Conservation (phyloP, 495 filamentous ascomycete genomes). For the Pseudotulostoma volvatum region DNA sequence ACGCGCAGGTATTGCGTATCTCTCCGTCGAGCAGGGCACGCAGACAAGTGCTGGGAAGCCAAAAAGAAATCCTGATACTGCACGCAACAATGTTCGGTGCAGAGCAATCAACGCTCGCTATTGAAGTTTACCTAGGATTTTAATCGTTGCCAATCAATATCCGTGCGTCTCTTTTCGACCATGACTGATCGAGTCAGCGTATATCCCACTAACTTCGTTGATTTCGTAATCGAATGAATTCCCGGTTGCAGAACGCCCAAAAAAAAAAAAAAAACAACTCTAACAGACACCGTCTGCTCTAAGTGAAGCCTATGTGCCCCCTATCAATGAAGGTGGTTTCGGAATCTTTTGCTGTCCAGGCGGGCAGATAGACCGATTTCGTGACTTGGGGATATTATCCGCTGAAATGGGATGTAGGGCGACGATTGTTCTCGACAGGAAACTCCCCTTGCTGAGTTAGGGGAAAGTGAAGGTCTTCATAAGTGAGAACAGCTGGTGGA, state of each 20-base stretch:
- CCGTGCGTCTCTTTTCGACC: constrained; percentile 66
- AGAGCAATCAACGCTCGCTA: constrained; percentile 57
- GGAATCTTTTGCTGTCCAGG: too few relatives aligned
- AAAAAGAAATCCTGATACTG: constrained; percentile 74
- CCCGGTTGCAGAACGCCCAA: constrained; percentile 35
- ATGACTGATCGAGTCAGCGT: constrained; percentile 58
- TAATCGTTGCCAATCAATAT: constrained; percentile 47
- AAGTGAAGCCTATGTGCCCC: too few relatives aligned
- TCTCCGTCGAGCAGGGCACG: constrained; percentile 37
- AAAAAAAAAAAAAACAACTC: constrained; percentile 3
- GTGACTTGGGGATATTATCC: too few relatives aligned
- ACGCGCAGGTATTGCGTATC: constrained; percentile 64
- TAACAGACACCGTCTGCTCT: too few relatives aligned
- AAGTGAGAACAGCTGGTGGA: too few relatives aligned
- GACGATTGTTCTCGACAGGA: too few relatives aligned
- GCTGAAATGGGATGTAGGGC: too few relatives aligned
- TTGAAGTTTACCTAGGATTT: too few relatives aligned
- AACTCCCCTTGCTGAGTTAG: too few relatives aligned
- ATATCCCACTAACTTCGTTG: constrained; percentile 56
- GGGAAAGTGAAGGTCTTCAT: too few relatives aligned
- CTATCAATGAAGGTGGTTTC: too few relatives aligned
- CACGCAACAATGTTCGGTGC: constrained; percentile 55
- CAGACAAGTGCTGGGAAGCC: constrained; percentile 58
- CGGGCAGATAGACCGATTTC: too few relatives aligned
- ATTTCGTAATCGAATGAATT: constrained; percentile 50